Conservation (phyloP, 2,329 filamentous ascomycete genomes). For the Fusarium sp. region DNA sequence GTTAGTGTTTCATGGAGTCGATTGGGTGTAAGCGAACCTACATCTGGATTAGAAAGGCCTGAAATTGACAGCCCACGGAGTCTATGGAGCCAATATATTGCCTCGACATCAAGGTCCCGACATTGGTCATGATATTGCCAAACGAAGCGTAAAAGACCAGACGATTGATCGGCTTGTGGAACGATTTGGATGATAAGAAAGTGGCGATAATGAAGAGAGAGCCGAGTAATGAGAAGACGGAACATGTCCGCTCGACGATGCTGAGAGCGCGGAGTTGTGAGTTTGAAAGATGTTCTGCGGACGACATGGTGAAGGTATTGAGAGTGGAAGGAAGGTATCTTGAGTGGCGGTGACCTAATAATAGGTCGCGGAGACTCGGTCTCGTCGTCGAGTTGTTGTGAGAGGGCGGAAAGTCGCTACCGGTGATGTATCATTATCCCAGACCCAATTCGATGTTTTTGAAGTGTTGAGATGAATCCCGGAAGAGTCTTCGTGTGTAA, state of each 20-base stretch:
- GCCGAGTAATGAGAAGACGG: slow-evolving; percentile 78
- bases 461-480: background rate
- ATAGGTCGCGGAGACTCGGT: slow-evolving; percentile 2
- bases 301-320: slow-evolving; percentile 35
- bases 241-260: slow-evolving; percentile 77
- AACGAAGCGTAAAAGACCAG: slow-evolving; percentile 88
- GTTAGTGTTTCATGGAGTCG: slow-evolving; percentile 30
- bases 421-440: slow-evolving; percentile 31
- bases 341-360: background rate
- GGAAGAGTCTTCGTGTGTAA: background rate
- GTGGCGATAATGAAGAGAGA: slow-evolving; percentile 80
- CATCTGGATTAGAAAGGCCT: slow-evolving; percentile 88
- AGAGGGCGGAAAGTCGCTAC: slow-evolving; percentile 15
- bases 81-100: slow-evolving; percentile 66
- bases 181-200: slow-evolving; percentile 76
- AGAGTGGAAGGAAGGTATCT: background rate
- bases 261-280: slow-evolving; percentile 69
- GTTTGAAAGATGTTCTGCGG: slow-evolving; percentile 25
- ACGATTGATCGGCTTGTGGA: slow-evolving; percentile 90
- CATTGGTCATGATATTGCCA: slow-evolving; percentile 84
- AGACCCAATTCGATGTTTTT: slow-evolving; percentile 9
- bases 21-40: slow-evolving; percentile 58
- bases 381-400: slow-evolving; percentile 15
- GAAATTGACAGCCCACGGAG: slow-evolving; percentile 76
- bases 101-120: slow-evolving; percentile 81